Percentiles rank a stretch among this genome's conserved stretches.
phyloP scores from a whole-genome alignment of 2,329 filamentous ascomycete genomes.

The Paracoccidioides lutzii region DNA sequence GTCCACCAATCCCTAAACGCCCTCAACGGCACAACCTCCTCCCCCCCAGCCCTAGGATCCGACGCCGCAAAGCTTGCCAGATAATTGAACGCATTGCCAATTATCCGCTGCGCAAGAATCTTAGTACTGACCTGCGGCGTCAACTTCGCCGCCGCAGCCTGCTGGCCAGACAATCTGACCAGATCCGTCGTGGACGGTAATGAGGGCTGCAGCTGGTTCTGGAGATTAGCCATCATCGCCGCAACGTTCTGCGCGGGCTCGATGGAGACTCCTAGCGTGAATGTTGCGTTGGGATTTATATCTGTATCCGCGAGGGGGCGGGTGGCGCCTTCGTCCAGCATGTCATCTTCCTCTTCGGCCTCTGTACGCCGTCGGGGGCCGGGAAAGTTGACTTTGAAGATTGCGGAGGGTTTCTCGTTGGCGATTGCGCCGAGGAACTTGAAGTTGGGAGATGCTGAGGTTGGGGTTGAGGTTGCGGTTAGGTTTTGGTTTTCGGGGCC shows the following conservation, averaged over 20 bases:
- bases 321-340: constrained; percentile 36
- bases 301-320: constrained; percentile 12
- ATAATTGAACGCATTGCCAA: constrained; percentile 95
- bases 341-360: constrained; percentile 28
- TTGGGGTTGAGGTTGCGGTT: constrained; percentile 19
- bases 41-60: constrained; percentile 37
- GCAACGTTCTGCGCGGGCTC: constrained; percentile 64
- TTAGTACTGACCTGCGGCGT: constrained; percentile 47
- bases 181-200: constrained; percentile 9
- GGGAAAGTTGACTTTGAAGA: constrained; percentile 58
- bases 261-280: constrained; percentile 70
- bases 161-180: constrained; percentile 3
- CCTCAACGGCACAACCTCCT: constrained; percentile 84
- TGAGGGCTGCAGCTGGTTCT: constrained; percentile 16
- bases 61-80: constrained; percentile 70
- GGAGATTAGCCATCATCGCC: constrained; percentile 51
- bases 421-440: constrained; percentile 80
- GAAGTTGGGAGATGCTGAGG: constrained; percentile 41
- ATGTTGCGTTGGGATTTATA: constrained; percentile 29
- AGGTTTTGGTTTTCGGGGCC: constrained; percentile 12
- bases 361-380: constrained; percentile 14
- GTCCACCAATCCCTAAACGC: constrained; percentile 96
- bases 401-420: constrained; percentile 77
- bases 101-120: constrained; percentile 79
- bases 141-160: constrained; percentile 13